Conservation (phyloP, 768 basidiomycete genomes). For the Leccinum incarnatum region DNA sequence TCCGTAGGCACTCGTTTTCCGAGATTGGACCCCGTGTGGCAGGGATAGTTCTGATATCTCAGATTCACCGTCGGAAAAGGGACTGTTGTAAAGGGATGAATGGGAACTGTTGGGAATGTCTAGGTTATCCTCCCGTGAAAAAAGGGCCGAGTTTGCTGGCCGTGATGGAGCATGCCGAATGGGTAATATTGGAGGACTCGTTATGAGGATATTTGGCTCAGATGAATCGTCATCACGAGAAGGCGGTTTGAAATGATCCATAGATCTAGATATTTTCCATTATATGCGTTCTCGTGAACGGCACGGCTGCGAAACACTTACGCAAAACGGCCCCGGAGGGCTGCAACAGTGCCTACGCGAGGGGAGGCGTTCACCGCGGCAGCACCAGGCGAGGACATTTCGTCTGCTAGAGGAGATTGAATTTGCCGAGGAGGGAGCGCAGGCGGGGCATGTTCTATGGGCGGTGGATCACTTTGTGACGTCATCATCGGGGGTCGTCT, state of each 20-base stretch:
- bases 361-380: conserved; percentile 4
- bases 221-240: conserved; percentile 15
- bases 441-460: conserved; percentile 12
- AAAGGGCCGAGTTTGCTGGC: conserved; percentile 16
- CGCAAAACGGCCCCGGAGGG: conserved; percentile 36
- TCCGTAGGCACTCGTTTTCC: not conserved
- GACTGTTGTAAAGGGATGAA: conserved; percentile 22
- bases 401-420: conserved; percentile 6
- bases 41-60: conserved; percentile 24
- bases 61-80: conserved; percentile 32
- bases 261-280: conserved; percentile 2
- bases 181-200: conserved; percentile 20
- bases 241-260: conserved; percentile 23
- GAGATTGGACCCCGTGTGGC: conserved; percentile 4
- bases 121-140: conserved; percentile 19
- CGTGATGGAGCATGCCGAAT: conserved; percentile 21
- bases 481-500: conserved; percentile 17
- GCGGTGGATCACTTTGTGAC: conserved; percentile 20
- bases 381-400: not conserved
- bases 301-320: conserved; percentile 4
- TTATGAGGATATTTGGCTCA: conserved; percentile 26
- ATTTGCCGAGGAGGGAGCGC: conserved; percentile 20
- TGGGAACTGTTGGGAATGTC: conserved; percentile 20
- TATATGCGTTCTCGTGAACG: not conserved
- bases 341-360: conserved; percentile 32